Evolutionary conservation across 148 eudicot species (phyloP).

Genomic region (Silene latifolia): DNA sequence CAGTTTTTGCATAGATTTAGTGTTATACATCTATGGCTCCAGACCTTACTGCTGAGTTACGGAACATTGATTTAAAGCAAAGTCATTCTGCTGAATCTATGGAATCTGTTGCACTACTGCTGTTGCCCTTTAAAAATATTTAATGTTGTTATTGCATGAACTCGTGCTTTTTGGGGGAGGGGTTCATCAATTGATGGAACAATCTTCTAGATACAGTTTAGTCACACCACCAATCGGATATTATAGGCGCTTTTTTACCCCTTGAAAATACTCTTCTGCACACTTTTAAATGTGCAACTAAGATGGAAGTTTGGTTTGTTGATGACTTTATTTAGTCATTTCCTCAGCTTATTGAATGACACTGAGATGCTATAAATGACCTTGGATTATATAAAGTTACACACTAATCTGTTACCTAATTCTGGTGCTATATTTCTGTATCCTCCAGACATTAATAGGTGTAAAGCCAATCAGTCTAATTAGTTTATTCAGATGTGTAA

Average conservation of each 20-base stretch:
- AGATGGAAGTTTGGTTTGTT: not conserved
- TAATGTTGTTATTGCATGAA: conserved; percentile 17
- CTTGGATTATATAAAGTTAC: not conserved
- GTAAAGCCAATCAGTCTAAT: not conserved
- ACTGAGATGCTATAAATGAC: not conserved
- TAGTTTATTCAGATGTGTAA: not conserved
- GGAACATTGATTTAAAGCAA: conserved; percentile 9
- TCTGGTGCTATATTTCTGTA: not conserved
- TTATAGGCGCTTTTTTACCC: not conserved
- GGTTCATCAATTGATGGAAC: conserved; percentile 13
- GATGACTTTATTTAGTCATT: not conserved
- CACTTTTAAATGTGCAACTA: not conserved
- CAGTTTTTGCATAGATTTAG: not conserved
- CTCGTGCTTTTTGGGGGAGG: not conserved
- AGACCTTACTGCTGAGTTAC: conserved; percentile 10
- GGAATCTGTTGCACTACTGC: conserved; percentile 18
- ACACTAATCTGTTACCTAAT: not conserved
- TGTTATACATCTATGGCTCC: conserved; percentile 18
- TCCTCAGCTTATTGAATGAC: not conserved
- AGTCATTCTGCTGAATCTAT: conserved; percentile 12
- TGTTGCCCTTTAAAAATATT: conserved; percentile 7
- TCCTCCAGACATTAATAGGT: not conserved
- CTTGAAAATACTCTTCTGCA: not conserved
- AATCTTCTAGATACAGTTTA: conserved; percentile 11
- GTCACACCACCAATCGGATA: not conserved